Evolutionary conservation across 345 rosid genomes (phyloP), one percentile per base, ranked within the genome.

Genomic region (Physaria fendleri): DNA sequence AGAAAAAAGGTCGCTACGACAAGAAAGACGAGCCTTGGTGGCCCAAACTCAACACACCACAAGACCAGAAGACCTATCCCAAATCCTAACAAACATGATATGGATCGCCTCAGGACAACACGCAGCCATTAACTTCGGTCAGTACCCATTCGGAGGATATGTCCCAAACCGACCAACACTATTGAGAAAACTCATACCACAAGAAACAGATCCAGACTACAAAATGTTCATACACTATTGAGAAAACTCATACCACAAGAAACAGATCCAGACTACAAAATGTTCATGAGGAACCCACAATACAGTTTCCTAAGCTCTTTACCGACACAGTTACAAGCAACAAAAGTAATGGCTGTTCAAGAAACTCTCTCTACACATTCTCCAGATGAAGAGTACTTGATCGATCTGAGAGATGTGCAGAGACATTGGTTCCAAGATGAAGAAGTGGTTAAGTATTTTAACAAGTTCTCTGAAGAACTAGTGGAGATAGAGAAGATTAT

Each of bases 281-380:
- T 77, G 57, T 79, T 92, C 63, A 77, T 88, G 28, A 35, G 62
- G 21, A 82, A 79, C 64, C 98, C 98, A 11, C 95, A 85, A 47
- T 66, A 8, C 12, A 71, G 74, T 20, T 88, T 92, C 66, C 64
- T 88, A 15, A 71, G 83, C 12, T 79, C 95, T 5, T 59, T 92
- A 66, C 87, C 98, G 0, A 84, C 96, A 64, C 74, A 86, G 56
- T 95, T 92, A 38, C 98, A 92, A 75, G 93, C 96, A 17, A 86
- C 95, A 3, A 92, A 92, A 80, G 85, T 92, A 51, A 92, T 92
- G 98, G 98, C 98, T 1, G 96, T 83, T 7, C 98, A 92, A 66
- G 84, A 92, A 62, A 81, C 96, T 0, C 76, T 92, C 30, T 92
- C 96, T 0, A 88, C 96, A 16, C 98, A 92, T 67, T 84, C 98